phyloP scores from a whole-genome alignment of 345 rosid species.

The Eucalyptus urophylla region DNA sequence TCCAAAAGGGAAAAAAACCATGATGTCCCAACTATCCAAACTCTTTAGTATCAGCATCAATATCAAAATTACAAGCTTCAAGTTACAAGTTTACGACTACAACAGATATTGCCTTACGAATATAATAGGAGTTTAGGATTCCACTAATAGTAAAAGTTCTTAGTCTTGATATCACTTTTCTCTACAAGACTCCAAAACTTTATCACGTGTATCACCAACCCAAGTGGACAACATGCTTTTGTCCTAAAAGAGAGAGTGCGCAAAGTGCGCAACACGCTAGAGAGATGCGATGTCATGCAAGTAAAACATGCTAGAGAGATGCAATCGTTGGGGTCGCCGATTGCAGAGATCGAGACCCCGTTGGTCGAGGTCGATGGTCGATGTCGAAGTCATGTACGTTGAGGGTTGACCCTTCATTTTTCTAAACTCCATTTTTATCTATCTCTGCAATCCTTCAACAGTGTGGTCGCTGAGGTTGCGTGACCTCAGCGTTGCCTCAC shows the following conservation, averaged over 20 bases:
- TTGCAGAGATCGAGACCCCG: too few relatives aligned
- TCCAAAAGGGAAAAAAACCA: neutral
- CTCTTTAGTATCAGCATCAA: neutral
- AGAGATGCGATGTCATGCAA: too few relatives aligned
- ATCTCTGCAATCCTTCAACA: too few relatives aligned
- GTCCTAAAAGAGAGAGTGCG: too few relatives aligned
- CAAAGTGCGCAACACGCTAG: too few relatives aligned
- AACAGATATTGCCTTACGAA: too few relatives aligned
- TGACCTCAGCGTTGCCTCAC: neutral
- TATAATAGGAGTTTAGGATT: neutral
- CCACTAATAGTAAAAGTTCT: neutral
- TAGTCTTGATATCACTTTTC: neutral
- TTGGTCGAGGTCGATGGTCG: neutral
- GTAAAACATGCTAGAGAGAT: too few relatives aligned
- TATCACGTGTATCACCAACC: neutral
- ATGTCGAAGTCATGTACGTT: neutral
- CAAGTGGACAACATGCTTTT: neutral
- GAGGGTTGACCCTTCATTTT: neutral
- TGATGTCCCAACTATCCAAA: neutral
- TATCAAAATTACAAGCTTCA: neutral
- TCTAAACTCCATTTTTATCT: too few relatives aligned
- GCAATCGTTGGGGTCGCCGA: too few relatives aligned
- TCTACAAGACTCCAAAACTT: neutral
- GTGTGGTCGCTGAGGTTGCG: too few relatives aligned
- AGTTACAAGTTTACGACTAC: neutral